Percentiles rank a stretch among this genome's conserved stretches.
Evolutionary conservation across 1,139 yeast genomes (phyloP).

Genomic region (Sugiyamaella sp.): DNA sequence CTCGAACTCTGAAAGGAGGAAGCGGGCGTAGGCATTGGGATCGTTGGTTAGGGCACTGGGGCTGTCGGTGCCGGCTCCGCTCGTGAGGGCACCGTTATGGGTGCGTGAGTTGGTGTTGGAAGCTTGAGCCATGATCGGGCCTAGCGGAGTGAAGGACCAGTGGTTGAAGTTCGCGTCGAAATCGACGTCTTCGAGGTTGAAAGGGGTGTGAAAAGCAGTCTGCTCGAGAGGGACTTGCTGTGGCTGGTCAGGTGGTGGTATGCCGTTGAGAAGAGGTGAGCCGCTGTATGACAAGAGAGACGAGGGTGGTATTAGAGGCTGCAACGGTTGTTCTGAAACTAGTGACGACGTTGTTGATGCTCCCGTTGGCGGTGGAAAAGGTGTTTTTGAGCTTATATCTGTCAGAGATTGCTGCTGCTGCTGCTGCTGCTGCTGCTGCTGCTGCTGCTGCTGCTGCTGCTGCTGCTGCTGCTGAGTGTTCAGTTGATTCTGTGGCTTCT

Average conservation of each 20-base stretch:
- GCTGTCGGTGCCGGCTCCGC: background rate
- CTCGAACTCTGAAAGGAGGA: slow-evolving; percentile 13
- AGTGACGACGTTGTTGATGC: too few species aligned
- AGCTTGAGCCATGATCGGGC: slow-evolving; percentile 16
- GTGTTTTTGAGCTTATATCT: too few species aligned
- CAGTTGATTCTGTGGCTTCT: background rate
- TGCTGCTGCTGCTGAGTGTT: background rate
- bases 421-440: background rate
- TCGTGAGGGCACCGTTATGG: background rate
- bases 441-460: slow-evolving; percentile 1
- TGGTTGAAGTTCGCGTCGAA: slow-evolving; percentile 15
- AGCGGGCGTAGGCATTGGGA: slow-evolving; percentile 11
- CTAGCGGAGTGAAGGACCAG: slow-evolving; percentile 21
- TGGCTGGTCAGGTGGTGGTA: slow-evolving; percentile 6
- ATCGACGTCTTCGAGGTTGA: slow-evolving; percentile 15
- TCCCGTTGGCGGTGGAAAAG: background rate
- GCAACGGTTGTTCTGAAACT: slow-evolving; percentile 1
- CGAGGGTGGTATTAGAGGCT: slow-evolving; percentile 6
- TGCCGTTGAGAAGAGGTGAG: slow-evolving; percentile 3
- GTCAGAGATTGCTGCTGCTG: background rate
- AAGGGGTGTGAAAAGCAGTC: background rate
- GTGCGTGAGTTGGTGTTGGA: background rate
- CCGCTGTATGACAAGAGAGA: slow-evolving; percentile 7
- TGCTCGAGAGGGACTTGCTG: slow-evolving; percentile 11
- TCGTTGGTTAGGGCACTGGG: background rate